Evolutionary conservation across 495 filamentous ascomycete genomes (phyloP), one percentile per base, ranked within the genome.

Genomic region (Penicillium soppii): DNA sequence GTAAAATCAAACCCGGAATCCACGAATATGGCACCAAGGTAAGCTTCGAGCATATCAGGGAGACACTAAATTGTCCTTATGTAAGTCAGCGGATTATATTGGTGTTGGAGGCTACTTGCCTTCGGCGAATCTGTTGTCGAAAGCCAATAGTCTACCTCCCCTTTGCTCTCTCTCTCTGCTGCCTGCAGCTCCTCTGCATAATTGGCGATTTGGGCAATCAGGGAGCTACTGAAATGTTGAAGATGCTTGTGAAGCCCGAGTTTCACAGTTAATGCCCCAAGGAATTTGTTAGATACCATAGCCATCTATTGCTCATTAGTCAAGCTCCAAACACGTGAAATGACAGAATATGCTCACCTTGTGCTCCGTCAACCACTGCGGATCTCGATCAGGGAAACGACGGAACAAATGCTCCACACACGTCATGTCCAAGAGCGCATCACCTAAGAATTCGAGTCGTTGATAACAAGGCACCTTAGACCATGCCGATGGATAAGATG

Each of bases 321-420:
- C 13, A 43, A 15, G 1, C 38, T 41, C 17, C 12, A 15, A 40
- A 10, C 7, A 7, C 10, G 7, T 12, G 8, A 12, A 7, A 23
- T 7, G 19, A 17, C 3, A 15, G 0, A 8, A 13, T 21, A 12
- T 17, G 55, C 70, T 43, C 60, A 81, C 80, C 59, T 97, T 98
- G 74, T 98, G 95, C 70, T 98, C 94, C 1, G 94, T 98, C 26
- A 98, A 79, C 94, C 94, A 98, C 64, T 97, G 91, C 1, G 94
- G 92, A 62, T 97, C 92, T 51, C 83, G 84, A 37, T 82, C 77
- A 0, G 91, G 90, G 63, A 86, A 89, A 9, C 76, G 77, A 52
- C 83, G 71, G 67, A 88, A 98, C 15, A 98, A 72, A 53, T 88
- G 81, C 44, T 90, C 85, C 46, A 98, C 82, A 59, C 85, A 90